Percentiles rank a stretch among this genome's conserved stretches.
Conservation (phyloP, 495 filamentous ascomycete genomes). For the Haplographium delicatum region DNA sequence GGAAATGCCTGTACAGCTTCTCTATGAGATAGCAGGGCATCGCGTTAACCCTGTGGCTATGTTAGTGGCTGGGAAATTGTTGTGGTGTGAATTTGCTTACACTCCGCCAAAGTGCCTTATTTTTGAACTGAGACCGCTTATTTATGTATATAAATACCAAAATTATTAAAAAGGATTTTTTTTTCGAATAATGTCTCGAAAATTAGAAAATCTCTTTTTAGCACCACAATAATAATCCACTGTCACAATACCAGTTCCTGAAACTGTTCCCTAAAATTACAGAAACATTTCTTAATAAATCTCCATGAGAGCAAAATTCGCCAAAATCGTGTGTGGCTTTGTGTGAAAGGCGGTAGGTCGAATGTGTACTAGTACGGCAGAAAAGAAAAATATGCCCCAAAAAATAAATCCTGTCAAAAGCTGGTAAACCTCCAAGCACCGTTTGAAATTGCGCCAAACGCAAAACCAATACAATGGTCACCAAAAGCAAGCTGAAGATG, state of each 20-base stretch:
- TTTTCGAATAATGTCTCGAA: too few species aligned
- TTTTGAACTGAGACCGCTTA: background rate
- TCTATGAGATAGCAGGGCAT: constrained; percentile 16
- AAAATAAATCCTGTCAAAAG: constrained; percentile 13
- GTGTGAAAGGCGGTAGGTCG: constrained; percentile 17
- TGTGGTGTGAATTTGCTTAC: background rate
- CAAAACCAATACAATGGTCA: constrained; percentile 42
- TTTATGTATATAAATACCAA: background rate
- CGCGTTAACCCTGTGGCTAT: constrained; percentile 11
- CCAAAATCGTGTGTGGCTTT: background rate
- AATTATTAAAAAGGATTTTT: too few species aligned
- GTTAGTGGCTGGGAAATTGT: background rate
- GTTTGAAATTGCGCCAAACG: background rate
- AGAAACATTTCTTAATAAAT: too few species aligned
- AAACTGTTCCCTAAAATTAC: too few species aligned
- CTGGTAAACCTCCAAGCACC: constrained; percentile 1
- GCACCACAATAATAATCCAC: too few species aligned
- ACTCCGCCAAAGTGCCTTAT: constrained; percentile 23
- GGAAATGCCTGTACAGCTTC: constrained; percentile 11
- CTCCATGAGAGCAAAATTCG: too few species aligned
- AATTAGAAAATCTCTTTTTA: too few species aligned
- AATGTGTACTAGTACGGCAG: constrained; percentile 2
- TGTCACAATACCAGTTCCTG: too few species aligned
- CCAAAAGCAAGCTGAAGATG: constrained; percentile 59
- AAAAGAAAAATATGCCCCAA: constrained; percentile 6